Conservation (phyloP, 2,329 filamentous ascomycete species). For the Phoma sp. region DNA sequence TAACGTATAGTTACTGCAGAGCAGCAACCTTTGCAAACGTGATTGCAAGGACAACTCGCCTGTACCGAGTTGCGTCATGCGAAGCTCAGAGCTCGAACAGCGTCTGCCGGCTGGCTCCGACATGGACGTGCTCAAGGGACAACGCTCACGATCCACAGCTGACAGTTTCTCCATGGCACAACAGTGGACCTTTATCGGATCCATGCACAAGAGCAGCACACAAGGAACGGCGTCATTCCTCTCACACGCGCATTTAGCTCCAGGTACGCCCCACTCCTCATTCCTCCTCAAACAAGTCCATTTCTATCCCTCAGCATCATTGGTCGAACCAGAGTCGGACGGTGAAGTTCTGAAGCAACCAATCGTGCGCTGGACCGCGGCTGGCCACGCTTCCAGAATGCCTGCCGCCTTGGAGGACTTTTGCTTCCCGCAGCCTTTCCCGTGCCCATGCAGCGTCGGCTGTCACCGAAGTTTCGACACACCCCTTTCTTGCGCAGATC, state of each 20-base stretch:
- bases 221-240: conserved; percentile 8
- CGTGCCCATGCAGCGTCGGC: conserved; percentile 12
- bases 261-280: conserved; percentile 14
- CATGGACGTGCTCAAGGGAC: background rate
- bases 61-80: no score
- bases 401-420: background rate
- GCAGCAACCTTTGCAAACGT: no score
- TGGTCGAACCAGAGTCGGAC: conserved; percentile 3
- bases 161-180: conserved; percentile 16
- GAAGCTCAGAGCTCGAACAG: background rate
- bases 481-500: conserved; percentile 5
- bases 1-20: no score
- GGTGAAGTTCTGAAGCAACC: conserved; percentile 5
- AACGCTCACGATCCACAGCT: conserved; percentile 8
- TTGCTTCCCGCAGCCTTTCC: conserved; percentile 11
- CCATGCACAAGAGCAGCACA: background rate
- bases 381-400: conserved; percentile 11
- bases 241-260: conserved; percentile 1
- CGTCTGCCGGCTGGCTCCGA: background rate
- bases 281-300: conserved; percentile 14
- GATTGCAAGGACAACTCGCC: background rate
- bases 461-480: background rate
- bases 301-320: conserved; percentile 17
- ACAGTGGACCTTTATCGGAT: conserved; percentile 4
- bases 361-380: conserved; percentile 9